Conservation (phyloP, 1,139 yeast species). For the Ogataea hybrid region DNA sequence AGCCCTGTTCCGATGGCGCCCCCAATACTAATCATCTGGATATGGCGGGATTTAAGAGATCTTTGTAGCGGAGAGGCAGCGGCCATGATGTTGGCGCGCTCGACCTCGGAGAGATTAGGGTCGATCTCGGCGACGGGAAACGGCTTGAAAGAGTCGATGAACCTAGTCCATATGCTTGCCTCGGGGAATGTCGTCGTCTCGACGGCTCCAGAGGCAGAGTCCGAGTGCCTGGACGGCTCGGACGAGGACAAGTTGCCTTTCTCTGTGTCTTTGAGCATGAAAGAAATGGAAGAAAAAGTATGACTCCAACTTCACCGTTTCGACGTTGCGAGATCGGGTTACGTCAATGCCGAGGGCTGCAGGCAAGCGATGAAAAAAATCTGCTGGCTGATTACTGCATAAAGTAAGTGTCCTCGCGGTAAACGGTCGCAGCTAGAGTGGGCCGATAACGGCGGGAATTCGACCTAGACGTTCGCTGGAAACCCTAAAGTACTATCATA, state of each 20-base stretch:
- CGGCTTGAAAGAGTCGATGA: constrained; percentile 24
- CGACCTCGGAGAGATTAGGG: constrained; percentile 59
- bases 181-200: background rate
- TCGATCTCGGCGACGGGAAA: constrained; percentile 44
- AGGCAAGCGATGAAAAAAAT: background rate
- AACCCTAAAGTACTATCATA: too few relatives aligned
- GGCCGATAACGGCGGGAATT: too few relatives aligned
- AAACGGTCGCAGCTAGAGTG: background rate
- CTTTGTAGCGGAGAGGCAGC: constrained; percentile 67
- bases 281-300: background rate
- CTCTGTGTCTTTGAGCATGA: constrained; percentile 1
- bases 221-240: background rate
- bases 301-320: background rate
- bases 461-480: too few relatives aligned
- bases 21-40: constrained; percentile 81
- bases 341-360: constrained; percentile 1
- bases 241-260: background rate
- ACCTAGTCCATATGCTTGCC: constrained; percentile 17
- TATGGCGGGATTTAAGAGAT: constrained; percentile 55
- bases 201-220: background rate
- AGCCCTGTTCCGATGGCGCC: constrained; percentile 73
- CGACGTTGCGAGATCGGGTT: background rate
- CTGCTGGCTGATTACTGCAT: background rate
- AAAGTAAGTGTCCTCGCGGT: background rate
- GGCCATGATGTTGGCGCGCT: constrained; percentile 59